These are phyloP conservation scores for Gnomoniopsis smithogilvyi DNA, from an alignment of 2,329 filamentous ascomycete species.

Conservation along the genomic window DNA sequence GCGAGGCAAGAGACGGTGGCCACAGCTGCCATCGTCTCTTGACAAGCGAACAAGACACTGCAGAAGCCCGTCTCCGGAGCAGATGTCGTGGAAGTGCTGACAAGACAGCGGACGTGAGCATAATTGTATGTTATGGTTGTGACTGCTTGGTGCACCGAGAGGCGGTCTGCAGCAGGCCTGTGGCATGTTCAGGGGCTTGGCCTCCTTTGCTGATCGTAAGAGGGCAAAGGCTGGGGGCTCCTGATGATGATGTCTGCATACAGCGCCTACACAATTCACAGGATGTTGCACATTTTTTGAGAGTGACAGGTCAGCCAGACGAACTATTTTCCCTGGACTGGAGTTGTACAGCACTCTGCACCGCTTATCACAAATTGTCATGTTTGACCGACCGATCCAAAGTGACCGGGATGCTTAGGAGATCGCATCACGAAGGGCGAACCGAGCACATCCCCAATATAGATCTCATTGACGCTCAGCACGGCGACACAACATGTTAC, in stretches of 20 bases:
- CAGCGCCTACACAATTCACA: no score
- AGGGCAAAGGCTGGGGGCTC: no score
- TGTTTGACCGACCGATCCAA: not conserved
- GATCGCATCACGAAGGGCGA: not conserved
- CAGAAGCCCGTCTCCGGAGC: not conserved
- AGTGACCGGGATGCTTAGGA: not conserved
- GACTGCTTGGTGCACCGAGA: no score
- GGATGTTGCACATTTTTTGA: no score
- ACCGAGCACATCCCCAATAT: not conserved
- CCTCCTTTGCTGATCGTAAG: no score
- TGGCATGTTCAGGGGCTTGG: no score
- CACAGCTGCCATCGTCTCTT: not conserved
- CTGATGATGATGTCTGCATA: no score
- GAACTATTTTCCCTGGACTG: no score
- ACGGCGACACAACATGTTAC: not conserved
- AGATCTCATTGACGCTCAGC: not conserved
- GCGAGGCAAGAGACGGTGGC: not conserved
- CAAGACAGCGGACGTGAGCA: not conserved
- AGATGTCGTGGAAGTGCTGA: not conserved
- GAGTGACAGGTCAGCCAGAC: no score
- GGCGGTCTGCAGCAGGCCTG: not conserved
- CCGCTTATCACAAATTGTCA: not conserved
- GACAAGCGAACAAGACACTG: not conserved
- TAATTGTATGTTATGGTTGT: no score
- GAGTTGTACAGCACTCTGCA: no score